A percentile compares a stretch with the other conserved stretches of the same genome.
These are phyloP conservation scores for Hypocrella siamensis DNA, from an alignment of 2,329 filamentous ascomycete species.

Conservation along the genomic window DNA sequence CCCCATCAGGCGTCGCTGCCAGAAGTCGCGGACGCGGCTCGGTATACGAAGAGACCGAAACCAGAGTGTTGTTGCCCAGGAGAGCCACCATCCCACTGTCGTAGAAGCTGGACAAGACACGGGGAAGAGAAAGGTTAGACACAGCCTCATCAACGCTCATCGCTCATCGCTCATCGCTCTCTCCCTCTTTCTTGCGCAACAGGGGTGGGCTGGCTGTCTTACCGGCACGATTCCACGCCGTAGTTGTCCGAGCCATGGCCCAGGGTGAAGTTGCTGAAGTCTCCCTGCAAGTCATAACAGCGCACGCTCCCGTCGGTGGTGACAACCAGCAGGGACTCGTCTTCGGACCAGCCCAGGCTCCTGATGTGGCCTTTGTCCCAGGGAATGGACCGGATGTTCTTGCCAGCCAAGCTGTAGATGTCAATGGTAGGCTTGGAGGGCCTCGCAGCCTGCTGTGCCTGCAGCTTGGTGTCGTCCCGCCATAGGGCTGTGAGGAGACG, in stretches of 20 bases:
- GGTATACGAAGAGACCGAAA: slow-evolving; percentile 77
- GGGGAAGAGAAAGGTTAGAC: no score
- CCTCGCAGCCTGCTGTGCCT: slow-evolving; percentile 58
- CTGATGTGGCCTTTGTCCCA: slow-evolving; percentile 86
- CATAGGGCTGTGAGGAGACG: slow-evolving; percentile 50
- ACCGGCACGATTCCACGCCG: slow-evolving; percentile 70
- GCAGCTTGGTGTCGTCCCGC: slow-evolving; percentile 74
- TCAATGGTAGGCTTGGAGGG: slow-evolving; percentile 73
- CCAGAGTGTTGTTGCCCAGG: slow-evolving; percentile 70
- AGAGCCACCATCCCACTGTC: slow-evolving; percentile 83
- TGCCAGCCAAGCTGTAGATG: slow-evolving; percentile 85
- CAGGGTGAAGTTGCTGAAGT: slow-evolving; percentile 87
- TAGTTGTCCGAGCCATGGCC: slow-evolving; percentile 80
- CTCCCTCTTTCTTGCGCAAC: no score
- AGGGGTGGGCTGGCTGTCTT: no score
- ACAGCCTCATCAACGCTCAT: no score
- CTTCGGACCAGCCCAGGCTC: slow-evolving; percentile 89
- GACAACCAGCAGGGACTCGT: slow-evolving; percentile 80
- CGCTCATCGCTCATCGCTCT: no score
- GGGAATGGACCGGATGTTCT: slow-evolving; percentile 68
- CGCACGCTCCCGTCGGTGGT: slow-evolving; percentile 81
- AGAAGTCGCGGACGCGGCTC: slow-evolving; percentile 80
- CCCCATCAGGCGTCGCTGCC: slow-evolving; percentile 58
- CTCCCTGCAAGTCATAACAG: slow-evolving; percentile 83
- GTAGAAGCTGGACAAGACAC: slow-evolving; percentile 49